Conservation (phyloP, 2,329 filamentous ascomycete genomes). For the Penicillium paneum region DNA sequence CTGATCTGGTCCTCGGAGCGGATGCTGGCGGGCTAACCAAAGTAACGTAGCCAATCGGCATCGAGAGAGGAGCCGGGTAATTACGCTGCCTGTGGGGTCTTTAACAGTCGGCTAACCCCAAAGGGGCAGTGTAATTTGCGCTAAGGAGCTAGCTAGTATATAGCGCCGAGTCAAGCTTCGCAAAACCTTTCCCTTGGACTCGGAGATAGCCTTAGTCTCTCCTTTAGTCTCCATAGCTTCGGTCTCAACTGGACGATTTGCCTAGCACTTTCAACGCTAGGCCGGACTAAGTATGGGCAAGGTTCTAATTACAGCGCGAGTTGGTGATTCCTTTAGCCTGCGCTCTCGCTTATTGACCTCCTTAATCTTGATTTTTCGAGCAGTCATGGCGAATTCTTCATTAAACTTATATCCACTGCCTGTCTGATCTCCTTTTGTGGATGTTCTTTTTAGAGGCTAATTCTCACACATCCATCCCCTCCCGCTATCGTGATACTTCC, state of each 20-base stretch:
- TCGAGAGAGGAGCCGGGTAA: background rate
- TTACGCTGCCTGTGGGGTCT: background rate
- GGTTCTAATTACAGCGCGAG: conserved; percentile 4
- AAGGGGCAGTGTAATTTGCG: background rate
- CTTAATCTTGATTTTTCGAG: background rate
- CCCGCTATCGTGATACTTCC: background rate
- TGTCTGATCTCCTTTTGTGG: too few relatives aligned
- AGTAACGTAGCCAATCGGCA: background rate
- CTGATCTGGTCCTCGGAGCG: background rate
- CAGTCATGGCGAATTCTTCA: background rate
- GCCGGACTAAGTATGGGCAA: conserved; percentile 2
- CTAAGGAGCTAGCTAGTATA: background rate
- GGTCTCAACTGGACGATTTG: background rate
- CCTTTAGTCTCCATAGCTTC: background rate
- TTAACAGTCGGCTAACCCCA: background rate
- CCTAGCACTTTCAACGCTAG: background rate
- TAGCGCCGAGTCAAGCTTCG: conserved; percentile 4
- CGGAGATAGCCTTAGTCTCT: background rate
- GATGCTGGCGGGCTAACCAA: background rate
- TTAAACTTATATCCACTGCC: background rate
- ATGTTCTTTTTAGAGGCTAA: background rate
- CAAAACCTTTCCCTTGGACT: background rate
- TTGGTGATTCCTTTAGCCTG: background rate
- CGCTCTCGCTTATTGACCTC: conserved; percentile 8
- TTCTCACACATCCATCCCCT: background rate